Conservation (phyloP, 257 asterid genomes). For the Fraxinus pennsylvanica region DNA sequence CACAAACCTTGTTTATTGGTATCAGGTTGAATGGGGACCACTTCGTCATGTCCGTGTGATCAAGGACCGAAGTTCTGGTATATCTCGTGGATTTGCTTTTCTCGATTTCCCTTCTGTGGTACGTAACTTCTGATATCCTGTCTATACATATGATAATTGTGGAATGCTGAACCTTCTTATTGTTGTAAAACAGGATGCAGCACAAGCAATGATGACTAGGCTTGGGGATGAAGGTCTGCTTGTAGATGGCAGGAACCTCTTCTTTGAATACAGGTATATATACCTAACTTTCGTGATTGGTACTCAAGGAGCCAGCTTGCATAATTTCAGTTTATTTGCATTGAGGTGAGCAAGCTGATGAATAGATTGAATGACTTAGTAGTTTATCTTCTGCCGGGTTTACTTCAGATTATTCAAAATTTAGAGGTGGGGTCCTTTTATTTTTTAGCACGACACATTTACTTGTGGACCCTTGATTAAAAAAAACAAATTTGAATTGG, state of each 20-base stretch:
- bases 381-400: not conserved
- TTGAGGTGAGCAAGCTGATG: not conserved
- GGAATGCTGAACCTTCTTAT: slow-evolving; percentile 16
- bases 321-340: not conserved
- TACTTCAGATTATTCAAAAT: not conserved
- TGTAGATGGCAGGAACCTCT: slow-evolving; percentile 87
- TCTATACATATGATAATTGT: slow-evolving; percentile 14
- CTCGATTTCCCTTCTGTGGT: slow-evolving; percentile 96
- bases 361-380: not conserved
- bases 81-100: slow-evolving; percentile 98
- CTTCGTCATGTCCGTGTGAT: slow-evolving; percentile 95
- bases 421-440: not conserved
- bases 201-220: slow-evolving; percentile 92
- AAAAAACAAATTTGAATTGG: not conserved
- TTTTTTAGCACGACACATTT: not conserved
- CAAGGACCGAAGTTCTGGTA: slow-evolving; percentile 88
- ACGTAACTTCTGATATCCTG: slow-evolving; percentile 33
- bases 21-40: slow-evolving; percentile 99
- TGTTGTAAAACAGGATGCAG: slow-evolving; percentile 66
- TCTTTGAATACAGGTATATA: slow-evolving; percentile 86
- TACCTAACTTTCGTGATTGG: slow-evolving; percentile 17
- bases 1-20: slow-evolving; percentile 14
- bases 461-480: not conserved
- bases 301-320: slow-evolving; percentile 9
- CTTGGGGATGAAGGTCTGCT: slow-evolving; percentile 86